phyloP scores from a whole-genome alignment of 768 basidiomycete genomes.

The Coprinopsis strossmayeri region DNA sequence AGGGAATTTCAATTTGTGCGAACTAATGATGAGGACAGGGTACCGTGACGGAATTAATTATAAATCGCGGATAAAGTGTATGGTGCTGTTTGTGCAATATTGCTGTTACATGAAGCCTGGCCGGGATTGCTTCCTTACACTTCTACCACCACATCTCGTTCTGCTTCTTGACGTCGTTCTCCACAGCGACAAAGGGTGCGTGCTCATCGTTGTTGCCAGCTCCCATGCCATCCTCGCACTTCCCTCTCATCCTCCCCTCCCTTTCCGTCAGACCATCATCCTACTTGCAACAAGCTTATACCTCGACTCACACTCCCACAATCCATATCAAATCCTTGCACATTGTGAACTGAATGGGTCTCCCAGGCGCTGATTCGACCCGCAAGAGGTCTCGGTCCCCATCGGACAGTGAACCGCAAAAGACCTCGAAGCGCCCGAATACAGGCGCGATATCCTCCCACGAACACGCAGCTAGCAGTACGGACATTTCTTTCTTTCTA shows the following conservation, averaged over 20 bases:
- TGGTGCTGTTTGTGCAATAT: conserved; percentile 21
- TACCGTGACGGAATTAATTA: too few species aligned
- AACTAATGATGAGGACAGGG: too few species aligned
- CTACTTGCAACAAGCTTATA: conserved; percentile 36
- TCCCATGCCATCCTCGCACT: conserved; percentile 46
- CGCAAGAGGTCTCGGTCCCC: conserved; percentile 86
- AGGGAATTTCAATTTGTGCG: too few species aligned
- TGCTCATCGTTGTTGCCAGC: conserved; percentile 16
- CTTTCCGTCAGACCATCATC: conserved; percentile 46
- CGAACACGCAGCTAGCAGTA: conserved; percentile 49
- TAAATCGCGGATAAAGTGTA: too few species aligned
- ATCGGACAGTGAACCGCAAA: conserved; percentile 73
- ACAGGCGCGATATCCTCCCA: conserved; percentile 65
- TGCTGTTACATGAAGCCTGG: conserved; percentile 11
- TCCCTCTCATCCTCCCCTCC: conserved; percentile 53
- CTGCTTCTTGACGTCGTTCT: conserved; percentile 3
- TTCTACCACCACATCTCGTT: conserved; percentile 11
- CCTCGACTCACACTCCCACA: conserved; percentile 32
- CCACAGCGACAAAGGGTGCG: conserved; percentile 21
- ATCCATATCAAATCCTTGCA: conserved; percentile 25
- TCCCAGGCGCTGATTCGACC: conserved; percentile 81
- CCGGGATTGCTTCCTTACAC: conserved; percentile 8
- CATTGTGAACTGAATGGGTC: conserved; percentile 49
- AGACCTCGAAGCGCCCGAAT: conserved; percentile 79
- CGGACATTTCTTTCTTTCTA: conserved; percentile 37